Evolutionary conservation across 768 basidiomycete genomes (phyloP).

Genomic region (Clathrus columnatus): DNA sequence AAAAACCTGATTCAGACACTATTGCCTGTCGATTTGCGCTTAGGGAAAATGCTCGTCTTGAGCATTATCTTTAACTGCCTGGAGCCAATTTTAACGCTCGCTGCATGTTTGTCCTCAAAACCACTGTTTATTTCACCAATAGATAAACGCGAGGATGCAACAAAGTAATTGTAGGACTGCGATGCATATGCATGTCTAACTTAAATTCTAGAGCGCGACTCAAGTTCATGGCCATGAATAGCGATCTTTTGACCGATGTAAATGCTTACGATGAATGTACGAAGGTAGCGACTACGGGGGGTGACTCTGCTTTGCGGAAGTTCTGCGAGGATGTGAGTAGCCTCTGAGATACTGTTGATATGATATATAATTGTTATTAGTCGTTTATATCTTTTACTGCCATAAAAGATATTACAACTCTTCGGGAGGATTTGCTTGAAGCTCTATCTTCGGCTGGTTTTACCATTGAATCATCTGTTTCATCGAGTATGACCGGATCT

Average conservation of each 20-base stretch:
- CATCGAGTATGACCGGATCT: slow-evolving; percentile 39
- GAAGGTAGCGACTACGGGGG: slow-evolving; percentile 38
- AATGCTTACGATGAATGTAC: slow-evolving; percentile 63
- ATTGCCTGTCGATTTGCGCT: slow-evolving; percentile 80
- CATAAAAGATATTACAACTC: slow-evolving; percentile 66
- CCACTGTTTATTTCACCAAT: slow-evolving; percentile 76
- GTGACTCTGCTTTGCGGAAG: slow-evolving; percentile 35
- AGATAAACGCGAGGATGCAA: slow-evolving; percentile 77
- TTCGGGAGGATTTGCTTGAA: slow-evolving; percentile 69
- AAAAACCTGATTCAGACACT: slow-evolving; percentile 43
- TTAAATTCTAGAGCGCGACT: slow-evolving; percentile 49
- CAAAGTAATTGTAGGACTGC: slow-evolving; percentile 33
- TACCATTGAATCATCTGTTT: slow-evolving; percentile 45
- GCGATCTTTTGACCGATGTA: slow-evolving; percentile 79
- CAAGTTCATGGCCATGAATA: slow-evolving; percentile 60
- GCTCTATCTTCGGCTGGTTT: slow-evolving; percentile 60
- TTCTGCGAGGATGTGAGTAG: slow-evolving; percentile 62
- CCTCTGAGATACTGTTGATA: not conserved
- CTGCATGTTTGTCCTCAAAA: slow-evolving; percentile 78
- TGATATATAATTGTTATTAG: slow-evolving; percentile 27
- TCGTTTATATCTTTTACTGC: slow-evolving; percentile 75
- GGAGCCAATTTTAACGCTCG: slow-evolving; percentile 72
- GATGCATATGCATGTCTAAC: not conserved
- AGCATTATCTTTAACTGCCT: slow-evolving; percentile 78
- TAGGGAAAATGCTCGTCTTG: slow-evolving; percentile 91